Base-by-base conservation (phyloP, 306 rosid genomes). In the Luffa acutangula region DNA sequence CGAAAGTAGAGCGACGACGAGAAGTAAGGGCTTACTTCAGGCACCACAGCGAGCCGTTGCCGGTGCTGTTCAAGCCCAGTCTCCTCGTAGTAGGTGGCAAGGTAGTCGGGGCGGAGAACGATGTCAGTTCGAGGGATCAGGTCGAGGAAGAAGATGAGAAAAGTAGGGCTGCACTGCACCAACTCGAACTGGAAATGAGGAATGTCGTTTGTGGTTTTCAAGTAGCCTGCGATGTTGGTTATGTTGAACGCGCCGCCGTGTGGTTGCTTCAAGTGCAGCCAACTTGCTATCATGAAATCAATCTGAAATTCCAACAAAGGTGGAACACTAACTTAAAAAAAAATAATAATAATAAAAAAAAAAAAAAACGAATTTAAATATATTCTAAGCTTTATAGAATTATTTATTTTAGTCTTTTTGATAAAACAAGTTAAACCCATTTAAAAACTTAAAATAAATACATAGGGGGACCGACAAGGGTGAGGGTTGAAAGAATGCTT, bases 151-250 rank as follows among this genome's bases (percentile, higher is more conserved):
- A 81, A 72, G 53, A 81, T 81, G 36, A 81, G 37, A 54, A 41
- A 81, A 4, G 69, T 76, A 10, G 84, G 81, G 84, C 81, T 81
- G 60, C 80, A 76, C 54, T 76, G 80, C 0, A 81, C 84, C 2
- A 81, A 60, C 77, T 81, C 84, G 71, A 81, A 81, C 41, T 81
- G 84, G 53, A 81, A 81, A 59, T 81, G 80, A 60, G 84, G 84
- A 7, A 81, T 52, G 51, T 81, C 81, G 9, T 73, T 81, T 41
- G 81, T 64, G 34, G 84, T 46, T 37, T 76, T 81, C 31, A 76
- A 21, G 78, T 66, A 81, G 81, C 77, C 70, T 2, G 80, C 80
- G 25, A 81, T 66, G 71, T 81, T 81, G 60, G 84, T 81, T 76
- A 81, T 81, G 71, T 81, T 71, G 25, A 81, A 66, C 6, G 80